Evolutionary conservation across 768 basidiomycete species (phyloP).

Genomic region (Tubosaeta sp.): DNA sequence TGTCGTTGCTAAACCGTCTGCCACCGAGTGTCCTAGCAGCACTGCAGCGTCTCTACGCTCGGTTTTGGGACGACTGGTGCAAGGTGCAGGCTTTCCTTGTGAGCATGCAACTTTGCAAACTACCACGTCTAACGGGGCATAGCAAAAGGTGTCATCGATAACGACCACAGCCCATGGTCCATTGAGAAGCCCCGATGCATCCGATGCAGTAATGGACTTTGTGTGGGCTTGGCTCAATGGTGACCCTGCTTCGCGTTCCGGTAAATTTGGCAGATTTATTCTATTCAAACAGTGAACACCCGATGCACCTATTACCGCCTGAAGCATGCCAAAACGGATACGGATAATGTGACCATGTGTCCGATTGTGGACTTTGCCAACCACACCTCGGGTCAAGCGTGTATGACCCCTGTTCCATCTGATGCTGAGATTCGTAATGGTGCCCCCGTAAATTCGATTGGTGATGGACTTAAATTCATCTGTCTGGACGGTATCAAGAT

Average conservation of each 20-base stretch:
- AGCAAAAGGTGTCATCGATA: slow-evolving; percentile 7
- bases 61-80: slow-evolving; percentile 60
- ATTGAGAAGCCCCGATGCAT: slow-evolving; percentile 1
- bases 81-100: slow-evolving; percentile 51
- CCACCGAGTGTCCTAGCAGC: slow-evolving; percentile 44
- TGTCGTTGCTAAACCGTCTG: slow-evolving; percentile 38
- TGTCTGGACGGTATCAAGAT: slow-evolving; percentile 44
- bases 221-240: slow-evolving; percentile 94
- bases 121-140: not conserved
- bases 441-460: slow-evolving; percentile 32
- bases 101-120: slow-evolving; percentile 15
- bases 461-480: slow-evolving; percentile 48
- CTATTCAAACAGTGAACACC: slow-evolving; percentile 68
- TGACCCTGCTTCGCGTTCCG: slow-evolving; percentile 25
- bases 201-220: slow-evolving; percentile 39
- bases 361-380: slow-evolving; percentile 93
- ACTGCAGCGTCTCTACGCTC: slow-evolving; percentile 39
- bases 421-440: slow-evolving; percentile 35
- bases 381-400: slow-evolving; percentile 45
- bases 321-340: slow-evolving; percentile 43
- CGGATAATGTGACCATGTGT: slow-evolving; percentile 81
- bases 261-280: not conserved
- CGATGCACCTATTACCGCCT: slow-evolving; percentile 77
- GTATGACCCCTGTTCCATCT: slow-evolving; percentile 41
- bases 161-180: not conserved